Percentiles rank a stretch among this genome's conserved stretches.
Conservation (phyloP, 257 asterid genomes). For the Echites panduratus region DNA sequence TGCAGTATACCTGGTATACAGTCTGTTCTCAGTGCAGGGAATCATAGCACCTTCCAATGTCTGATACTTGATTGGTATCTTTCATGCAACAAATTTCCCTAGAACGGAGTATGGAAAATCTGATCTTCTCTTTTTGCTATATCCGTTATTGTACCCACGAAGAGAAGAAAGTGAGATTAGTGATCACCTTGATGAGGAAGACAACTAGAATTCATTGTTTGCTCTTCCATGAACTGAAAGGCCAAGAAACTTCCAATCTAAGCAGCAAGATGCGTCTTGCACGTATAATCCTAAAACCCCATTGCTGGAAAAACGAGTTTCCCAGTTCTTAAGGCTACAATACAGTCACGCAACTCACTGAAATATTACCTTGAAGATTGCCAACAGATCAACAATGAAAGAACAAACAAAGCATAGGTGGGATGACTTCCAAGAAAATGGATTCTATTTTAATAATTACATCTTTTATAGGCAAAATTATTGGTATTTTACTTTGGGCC, state of each 20-base stretch:
- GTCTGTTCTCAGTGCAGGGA: too few relatives aligned
- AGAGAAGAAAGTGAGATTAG: background rate
- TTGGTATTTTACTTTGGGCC: background rate
- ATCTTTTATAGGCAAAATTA: slow-evolving; percentile 9
- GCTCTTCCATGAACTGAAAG: background rate
- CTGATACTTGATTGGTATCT: too few relatives aligned
- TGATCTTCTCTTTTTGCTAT: too few relatives aligned
- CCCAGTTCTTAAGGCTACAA: background rate
- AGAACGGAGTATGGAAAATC: too few relatives aligned
- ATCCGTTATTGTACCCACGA: background rate
- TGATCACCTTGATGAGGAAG: background rate
- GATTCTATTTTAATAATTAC: slow-evolving; percentile 26
- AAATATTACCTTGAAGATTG: slow-evolving; percentile 15
- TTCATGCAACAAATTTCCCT: too few relatives aligned
- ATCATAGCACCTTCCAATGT: too few relatives aligned
- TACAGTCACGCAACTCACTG: slow-evolving; percentile 13
- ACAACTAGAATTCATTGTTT: background rate
- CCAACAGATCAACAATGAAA: background rate
- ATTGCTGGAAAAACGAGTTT: background rate
- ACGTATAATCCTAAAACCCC: too few relatives aligned
- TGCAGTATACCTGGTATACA: too few relatives aligned
- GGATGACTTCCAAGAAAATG: slow-evolving; percentile 12
- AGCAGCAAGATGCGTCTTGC: slow-evolving; percentile 8
- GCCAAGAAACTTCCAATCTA: background rate
- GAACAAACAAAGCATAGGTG: background rate